phyloP scores from a whole-genome alignment of 352 stramenopile species.

The Phytophthora brassicae region DNA sequence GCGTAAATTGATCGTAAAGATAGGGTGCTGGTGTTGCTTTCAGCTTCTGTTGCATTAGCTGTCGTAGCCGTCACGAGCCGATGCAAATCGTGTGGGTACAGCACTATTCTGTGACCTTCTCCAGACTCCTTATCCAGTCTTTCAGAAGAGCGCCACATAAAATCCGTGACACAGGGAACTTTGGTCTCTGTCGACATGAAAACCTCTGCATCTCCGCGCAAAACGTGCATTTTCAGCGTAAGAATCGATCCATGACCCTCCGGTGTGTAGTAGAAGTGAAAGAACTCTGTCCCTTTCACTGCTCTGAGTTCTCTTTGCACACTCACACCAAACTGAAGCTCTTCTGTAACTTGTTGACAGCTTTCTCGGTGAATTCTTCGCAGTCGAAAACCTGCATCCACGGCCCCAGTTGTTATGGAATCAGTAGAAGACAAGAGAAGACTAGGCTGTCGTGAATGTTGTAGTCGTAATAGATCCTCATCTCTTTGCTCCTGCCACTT shows the following conservation, averaged over 20 bases:
- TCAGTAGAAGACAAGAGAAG: slow-evolving; percentile 4
- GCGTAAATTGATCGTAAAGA: slow-evolving; percentile 22
- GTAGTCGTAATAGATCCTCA: slow-evolving; percentile 45
- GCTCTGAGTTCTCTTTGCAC: slow-evolving; percentile 31
- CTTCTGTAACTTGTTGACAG: slow-evolving; percentile 47
- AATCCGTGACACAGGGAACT: slow-evolving; percentile 62
- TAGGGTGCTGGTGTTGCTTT: slow-evolving; percentile 5
- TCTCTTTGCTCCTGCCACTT: slow-evolving; percentile 65
- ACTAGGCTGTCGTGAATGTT: slow-evolving; percentile 29
- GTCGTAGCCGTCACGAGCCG: slow-evolving; percentile 4
- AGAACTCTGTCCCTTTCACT: slow-evolving; percentile 37
- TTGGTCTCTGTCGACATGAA: slow-evolving; percentile 75
- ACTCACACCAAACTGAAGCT: slow-evolving; percentile 53
- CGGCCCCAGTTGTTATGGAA: background rate
- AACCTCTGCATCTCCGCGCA: slow-evolving; percentile 52
- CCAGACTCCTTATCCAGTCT: slow-evolving; percentile 14
- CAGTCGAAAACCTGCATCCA: slow-evolving; percentile 45
- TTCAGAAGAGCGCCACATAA: slow-evolving; percentile 61
- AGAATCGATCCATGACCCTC: slow-evolving; percentile 47
- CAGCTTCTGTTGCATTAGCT: slow-evolving; percentile 12
- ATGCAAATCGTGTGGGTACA: slow-evolving; percentile 58
- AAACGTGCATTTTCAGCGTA: slow-evolving; percentile 56
- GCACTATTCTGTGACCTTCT: slow-evolving; percentile 49
- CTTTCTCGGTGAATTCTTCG: slow-evolving; percentile 57
- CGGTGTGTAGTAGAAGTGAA: slow-evolving; percentile 56